Base-by-base conservation (phyloP, 179 eudicot genomes). In the Drosera spatulata region DNA sequence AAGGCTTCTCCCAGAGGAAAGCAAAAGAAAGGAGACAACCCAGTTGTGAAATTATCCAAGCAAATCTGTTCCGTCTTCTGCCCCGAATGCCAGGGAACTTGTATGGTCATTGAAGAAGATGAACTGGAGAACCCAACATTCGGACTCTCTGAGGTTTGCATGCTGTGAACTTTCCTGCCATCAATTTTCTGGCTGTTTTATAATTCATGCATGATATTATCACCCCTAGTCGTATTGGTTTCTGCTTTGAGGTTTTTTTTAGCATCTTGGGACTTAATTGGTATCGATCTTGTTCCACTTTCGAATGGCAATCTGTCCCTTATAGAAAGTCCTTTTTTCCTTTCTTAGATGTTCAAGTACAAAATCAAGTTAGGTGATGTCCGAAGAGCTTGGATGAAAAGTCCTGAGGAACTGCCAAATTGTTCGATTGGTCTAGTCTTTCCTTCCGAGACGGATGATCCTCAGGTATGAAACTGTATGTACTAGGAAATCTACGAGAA, bases 51-150 rank as follows among this genome's bases (percentile, higher is more conserved):
- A 5, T 6, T 43, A 2, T 53, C 56, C 39, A 68, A 70, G 60
- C 82, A 68, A 69, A 72, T 82, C 7, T 38, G 47, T 56, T 82
- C 77, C 3, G 79, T 73, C 39, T 88, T 88, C 70, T 91, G 98
- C 63, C 87, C 98, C 3, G 89, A 82, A 53, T 91, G 98, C 73
- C 98, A 88, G 65, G 98, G 98, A 57, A 80, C 95, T 56, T 95
- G 98, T 37, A 65, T 86, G 52, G 43, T 54, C 42, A 64, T 79
- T 65, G 74, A 76, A 59, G 95, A 75, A 59, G 85, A 79, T 61
- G 87, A 79, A 59, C 72, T 82, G 69, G 96, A 91, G 85, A 82
- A 79, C 55, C 93, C 96, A 22, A 68, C 80, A 33, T 64, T 82
- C 50, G 64, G 82, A 59, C 89, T 86, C 58, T 72, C 91, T 56